These are phyloP conservation scores for Astrephomene gubernaculifera DNA, from an alignment of 139 green algal species.

Conservation along the genomic window DNA sequence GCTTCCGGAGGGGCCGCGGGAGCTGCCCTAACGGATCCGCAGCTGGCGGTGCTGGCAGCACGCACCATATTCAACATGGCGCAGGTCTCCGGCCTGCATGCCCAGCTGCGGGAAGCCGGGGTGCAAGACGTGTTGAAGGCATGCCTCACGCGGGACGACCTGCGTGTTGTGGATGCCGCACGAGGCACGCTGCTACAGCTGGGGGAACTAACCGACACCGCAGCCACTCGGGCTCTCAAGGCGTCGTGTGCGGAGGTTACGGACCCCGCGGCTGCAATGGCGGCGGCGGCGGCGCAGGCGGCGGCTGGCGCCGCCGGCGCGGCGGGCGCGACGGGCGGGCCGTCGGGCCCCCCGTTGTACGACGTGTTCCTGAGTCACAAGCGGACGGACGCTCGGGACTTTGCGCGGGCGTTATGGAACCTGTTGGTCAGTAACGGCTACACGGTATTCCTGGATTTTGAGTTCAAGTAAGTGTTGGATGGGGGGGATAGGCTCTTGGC, in stretches of 20 bases:
- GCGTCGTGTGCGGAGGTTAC: background rate
- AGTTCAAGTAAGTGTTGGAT: conserved; percentile 22
- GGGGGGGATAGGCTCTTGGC: no score
- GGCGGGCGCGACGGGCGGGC: background rate
- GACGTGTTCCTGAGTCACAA: conserved; percentile 50
- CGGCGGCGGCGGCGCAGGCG: background rate
- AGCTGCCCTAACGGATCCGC: background rate
- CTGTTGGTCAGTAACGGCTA: conserved; percentile 41
- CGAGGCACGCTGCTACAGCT: conserved; percentile 46
- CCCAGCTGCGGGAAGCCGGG: conserved; percentile 4
- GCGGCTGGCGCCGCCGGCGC: background rate
- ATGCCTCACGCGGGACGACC: conserved; percentile 34
- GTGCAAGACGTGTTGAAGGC: conserved; percentile 32
- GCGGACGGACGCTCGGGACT: conserved; percentile 47
- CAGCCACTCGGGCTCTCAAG: conserved; percentile 23
- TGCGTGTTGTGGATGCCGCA: conserved; percentile 39
- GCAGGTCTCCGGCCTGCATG: conserved; percentile 32
- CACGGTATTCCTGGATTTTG: conserved; percentile 50
- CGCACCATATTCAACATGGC: conserved; percentile 33
- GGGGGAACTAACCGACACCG: conserved; percentile 35
- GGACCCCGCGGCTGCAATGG: background rate
- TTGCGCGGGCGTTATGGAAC: conserved; percentile 50
- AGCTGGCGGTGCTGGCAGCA: conserved; percentile 22
- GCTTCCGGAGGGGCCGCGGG: background rate
- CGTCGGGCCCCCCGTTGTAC: conserved; percentile 22